These are phyloP conservation scores for Mycosarcoma mackinlayi DNA, from an alignment of 1,284 basidiomycete species.

Conservation along the genomic window DNA sequence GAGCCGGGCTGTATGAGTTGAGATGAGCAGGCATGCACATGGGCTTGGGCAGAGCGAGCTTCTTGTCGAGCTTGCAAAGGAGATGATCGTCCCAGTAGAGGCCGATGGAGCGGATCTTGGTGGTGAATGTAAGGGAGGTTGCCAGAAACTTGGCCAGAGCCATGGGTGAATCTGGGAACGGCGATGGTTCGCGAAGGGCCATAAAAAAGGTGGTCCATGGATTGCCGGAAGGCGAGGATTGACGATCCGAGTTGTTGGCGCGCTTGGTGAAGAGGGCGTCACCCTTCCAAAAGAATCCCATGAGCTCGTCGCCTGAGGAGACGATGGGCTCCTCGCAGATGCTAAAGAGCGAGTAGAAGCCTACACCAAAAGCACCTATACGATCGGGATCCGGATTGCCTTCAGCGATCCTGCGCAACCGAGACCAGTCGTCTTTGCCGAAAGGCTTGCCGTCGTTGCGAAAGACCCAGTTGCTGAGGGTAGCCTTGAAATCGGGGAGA, in stretches of 20 bases:
- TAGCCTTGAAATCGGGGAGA: slow-evolving; percentile 66
- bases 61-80: slow-evolving; percentile 81
- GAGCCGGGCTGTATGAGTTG: slow-evolving; percentile 69
- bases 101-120: slow-evolving; percentile 78
- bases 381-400: slow-evolving; percentile 72
- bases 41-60: slow-evolving; percentile 73
- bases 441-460: slow-evolving; percentile 80
- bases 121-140: slow-evolving; percentile 95
- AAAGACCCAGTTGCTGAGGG: slow-evolving; percentile 72
- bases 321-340: slow-evolving; percentile 87
- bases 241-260: slow-evolving; percentile 45
- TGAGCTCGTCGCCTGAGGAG: slow-evolving; percentile 81
- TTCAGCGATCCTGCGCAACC: slow-evolving; percentile 69
- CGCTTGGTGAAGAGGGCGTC: slow-evolving; percentile 63
- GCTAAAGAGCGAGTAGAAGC: slow-evolving; percentile 72
- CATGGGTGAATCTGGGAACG: slow-evolving; percentile 82
- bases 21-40: slow-evolving; percentile 74
- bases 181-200: slow-evolving; percentile 82
- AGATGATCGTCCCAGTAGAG: slow-evolving; percentile 76
- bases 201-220: slow-evolving; percentile 93
- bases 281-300: slow-evolving; percentile 94
- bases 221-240: slow-evolving; percentile 55
- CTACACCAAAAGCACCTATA: slow-evolving; percentile 71
- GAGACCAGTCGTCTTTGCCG: slow-evolving; percentile 64
- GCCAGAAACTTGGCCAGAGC: slow-evolving; percentile 90